Evolutionary conservation across 371 early-diverging fungal genomes (phyloP), one percentile per base, ranked within the genome.

Genomic region (Vairimorpha apis): DNA sequence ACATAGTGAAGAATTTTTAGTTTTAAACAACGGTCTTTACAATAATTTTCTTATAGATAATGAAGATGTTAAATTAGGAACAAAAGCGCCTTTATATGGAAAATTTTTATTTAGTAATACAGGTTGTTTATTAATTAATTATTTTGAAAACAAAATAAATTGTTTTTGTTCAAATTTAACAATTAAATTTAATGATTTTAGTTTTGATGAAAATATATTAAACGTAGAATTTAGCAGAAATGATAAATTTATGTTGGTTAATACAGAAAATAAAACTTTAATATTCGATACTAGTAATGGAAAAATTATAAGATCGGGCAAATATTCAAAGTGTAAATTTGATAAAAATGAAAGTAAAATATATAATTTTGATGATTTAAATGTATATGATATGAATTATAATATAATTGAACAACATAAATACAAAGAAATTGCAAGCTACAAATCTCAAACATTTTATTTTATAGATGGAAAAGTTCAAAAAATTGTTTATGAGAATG

Each of bases 401-500:
- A 7, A 7, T 37, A 7, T 12, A 7, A 12, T 7, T 7, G 37
- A 37, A 37, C 8, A 27, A 29, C 27, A 53, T 27, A 29, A 53
- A 27, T 25, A 27, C 3, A 53, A 27, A 25, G 16, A 8, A 53
- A 3, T 53, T 5, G 10, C 21, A 25, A 12, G 29, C 16, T 25
- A 23, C 8, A 29, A 29, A 21, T 4, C 2, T 27, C 55, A 53
- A 18, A 27, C 55, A 23, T 53, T 53, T 53, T 8, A 25, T 27
- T 76, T 76, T 43, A 35, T 58, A 13, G 53, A 67, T 4, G 76
- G 63, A 2, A 65, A 41, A 55, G 13, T 65, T n/a, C 76, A 76
- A 64, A 71, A 18, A 37, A 71, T 76, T 21, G 35, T 35, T n/a
- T 76, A 64, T 32, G 14, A 30, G 14, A 44, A 25, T 14, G 38